phyloP scores from a whole-genome alignment of 768 basidiomycete species.

The Floccularia luteovirens region DNA sequence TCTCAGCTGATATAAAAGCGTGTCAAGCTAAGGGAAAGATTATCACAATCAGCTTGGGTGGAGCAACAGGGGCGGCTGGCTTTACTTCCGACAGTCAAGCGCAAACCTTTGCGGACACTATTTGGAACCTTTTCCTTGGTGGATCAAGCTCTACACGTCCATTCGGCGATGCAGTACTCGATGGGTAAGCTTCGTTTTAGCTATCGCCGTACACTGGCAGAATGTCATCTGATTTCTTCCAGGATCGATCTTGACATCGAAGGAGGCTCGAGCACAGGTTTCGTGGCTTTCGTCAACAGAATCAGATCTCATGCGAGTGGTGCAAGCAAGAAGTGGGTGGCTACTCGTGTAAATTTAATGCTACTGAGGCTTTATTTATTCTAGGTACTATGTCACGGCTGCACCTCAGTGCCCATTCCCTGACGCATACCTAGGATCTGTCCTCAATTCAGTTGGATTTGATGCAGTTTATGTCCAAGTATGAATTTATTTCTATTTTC shows the following conservation, averaged over 20 bases:
- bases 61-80: constrained; percentile 41
- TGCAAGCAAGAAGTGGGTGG: constrained; percentile 38
- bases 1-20: constrained; percentile 45
- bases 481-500: constrained; percentile 18
- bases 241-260: constrained; percentile 62
- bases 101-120: constrained; percentile 41
- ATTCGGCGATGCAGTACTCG: constrained; percentile 57
- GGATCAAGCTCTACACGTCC: constrained; percentile 50
- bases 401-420: constrained; percentile 56
- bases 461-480: constrained; percentile 66
- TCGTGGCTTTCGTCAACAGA: constrained; percentile 37
- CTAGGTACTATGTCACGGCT: constrained; percentile 47
- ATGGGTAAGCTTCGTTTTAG: constrained; percentile 34
- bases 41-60: constrained; percentile 40
- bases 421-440: constrained; percentile 44
- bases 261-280: constrained; percentile 39
- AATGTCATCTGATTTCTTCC: not conserved
- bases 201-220: too few species aligned
- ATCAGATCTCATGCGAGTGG: constrained; percentile 34
- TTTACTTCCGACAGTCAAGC: constrained; percentile 48
- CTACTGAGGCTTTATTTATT: not conserved
- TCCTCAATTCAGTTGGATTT: constrained; percentile 50
- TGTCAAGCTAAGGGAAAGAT: constrained; percentile 54
- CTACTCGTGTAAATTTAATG: not conserved
- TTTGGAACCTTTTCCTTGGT: constrained; percentile 67